Evolutionary conservation across 352 stramenopile species (phyloP).

Genomic region (Phytophthora multivora): DNA sequence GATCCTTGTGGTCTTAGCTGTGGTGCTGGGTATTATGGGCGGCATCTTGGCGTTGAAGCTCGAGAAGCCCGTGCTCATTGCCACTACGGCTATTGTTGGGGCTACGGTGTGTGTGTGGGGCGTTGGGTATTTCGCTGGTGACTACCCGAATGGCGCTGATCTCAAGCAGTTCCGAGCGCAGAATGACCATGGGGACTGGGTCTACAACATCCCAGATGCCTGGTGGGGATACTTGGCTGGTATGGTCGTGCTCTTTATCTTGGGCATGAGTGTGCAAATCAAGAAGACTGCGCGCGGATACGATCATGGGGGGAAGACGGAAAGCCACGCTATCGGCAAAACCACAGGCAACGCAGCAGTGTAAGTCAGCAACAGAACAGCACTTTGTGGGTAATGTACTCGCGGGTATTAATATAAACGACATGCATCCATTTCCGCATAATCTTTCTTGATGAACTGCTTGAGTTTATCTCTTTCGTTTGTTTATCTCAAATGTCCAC

Average conservation of each 20-base stretch:
- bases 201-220: conserved; percentile 66
- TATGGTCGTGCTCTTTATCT: conserved; percentile 56
- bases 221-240: conserved; percentile 82
- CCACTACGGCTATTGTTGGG: conserved; percentile 64
- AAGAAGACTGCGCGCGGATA: conserved; percentile 62
- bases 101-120: conserved; percentile 58
- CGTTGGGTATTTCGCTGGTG: conserved; percentile 69
- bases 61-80: conserved; percentile 59
- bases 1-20: conserved; percentile 45
- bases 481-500: conserved; percentile 20
- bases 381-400: conserved; percentile 22
- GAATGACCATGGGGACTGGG: conserved; percentile 44
- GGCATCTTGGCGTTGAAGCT: conserved; percentile 59
- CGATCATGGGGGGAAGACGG: conserved; percentile 45
- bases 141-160: conserved; percentile 65
- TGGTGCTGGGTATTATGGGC: conserved; percentile 43
- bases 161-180: conserved; percentile 52
- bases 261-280: conserved; percentile 67
- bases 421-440: conserved; percentile 17
- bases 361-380: conserved; percentile 7
- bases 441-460: background rate
- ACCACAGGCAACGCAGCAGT: conserved; percentile 29
- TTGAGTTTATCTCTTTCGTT: background rate
- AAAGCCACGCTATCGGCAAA: conserved; percentile 37
- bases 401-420: conserved; percentile 35